These are phyloP conservation scores for Claviceps arundinis DNA, from an alignment of 2,329 filamentous ascomycete species.

Conservation along the genomic window DNA sequence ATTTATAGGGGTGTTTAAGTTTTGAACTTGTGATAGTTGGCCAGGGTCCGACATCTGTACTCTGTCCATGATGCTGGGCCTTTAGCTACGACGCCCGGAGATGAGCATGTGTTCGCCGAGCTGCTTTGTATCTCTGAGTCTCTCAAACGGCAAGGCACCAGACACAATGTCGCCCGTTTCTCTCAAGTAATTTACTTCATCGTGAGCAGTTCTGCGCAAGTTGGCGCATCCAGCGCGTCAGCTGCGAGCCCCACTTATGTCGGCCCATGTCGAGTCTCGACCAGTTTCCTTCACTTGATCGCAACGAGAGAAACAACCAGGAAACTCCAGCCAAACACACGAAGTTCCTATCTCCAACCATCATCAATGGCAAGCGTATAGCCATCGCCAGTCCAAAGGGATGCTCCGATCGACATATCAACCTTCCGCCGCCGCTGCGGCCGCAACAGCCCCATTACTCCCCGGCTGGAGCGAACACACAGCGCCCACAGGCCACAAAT, in stretches of 20 bases:
- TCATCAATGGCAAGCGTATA: not conserved
- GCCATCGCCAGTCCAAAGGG: not conserved
- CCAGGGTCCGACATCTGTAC: no score
- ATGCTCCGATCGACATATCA: constrained; percentile 75
- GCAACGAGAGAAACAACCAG: not conserved
- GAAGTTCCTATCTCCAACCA: not conserved
- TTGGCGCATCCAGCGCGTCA: not conserved
- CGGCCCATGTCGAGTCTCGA: not conserved
- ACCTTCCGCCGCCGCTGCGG: constrained; percentile 28
- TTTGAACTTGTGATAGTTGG: no score
- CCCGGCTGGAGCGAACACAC: constrained; percentile 89
- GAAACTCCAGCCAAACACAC: not conserved
- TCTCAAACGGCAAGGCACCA: no score
- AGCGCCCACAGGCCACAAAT: constrained; percentile 73
- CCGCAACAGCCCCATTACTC: constrained; percentile 44
- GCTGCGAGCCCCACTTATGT: not conserved
- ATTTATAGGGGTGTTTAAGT: not conserved
- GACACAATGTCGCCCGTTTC: no score
- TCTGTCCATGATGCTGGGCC: no score
- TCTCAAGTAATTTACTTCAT: no score
- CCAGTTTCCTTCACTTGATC: no score
- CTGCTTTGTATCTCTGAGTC: no score
- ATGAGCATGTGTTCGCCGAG: no score
- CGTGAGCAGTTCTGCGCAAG: not conserved
- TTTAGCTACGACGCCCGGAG: no score